phyloP scores from a whole-genome alignment of 1,139 yeast species.

The Diutina siamensis region DNA sequence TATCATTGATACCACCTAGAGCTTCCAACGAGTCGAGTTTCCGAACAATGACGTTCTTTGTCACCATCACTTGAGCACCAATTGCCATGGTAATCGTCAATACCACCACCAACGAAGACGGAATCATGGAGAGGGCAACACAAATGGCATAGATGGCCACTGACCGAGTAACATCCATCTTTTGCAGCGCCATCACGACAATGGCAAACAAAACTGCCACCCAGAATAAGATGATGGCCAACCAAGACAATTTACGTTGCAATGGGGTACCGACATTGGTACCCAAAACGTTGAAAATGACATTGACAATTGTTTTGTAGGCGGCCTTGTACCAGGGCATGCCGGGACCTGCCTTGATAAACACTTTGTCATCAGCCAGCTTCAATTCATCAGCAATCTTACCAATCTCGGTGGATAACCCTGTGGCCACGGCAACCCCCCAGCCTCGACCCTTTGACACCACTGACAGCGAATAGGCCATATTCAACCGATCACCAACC shows the following conservation, averaged over 20 bases:
- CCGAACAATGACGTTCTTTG: conserved; percentile 62
- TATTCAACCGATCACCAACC: conserved; percentile 66
- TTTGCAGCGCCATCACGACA: conserved; percentile 71
- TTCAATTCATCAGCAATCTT: conserved; percentile 56
- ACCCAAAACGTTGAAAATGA: conserved; percentile 55
- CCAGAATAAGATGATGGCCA: conserved; percentile 60
- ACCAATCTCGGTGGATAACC: conserved; percentile 67
- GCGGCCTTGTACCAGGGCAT: conserved; percentile 8
- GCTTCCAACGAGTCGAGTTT: conserved; percentile 73
- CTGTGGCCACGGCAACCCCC: conserved; percentile 59
- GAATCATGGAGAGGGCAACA: conserved; percentile 76
- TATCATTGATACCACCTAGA: conserved; percentile 68
- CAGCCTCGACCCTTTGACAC: conserved; percentile 71
- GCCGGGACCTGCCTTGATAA: conserved; percentile 7
- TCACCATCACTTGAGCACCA: conserved; percentile 72
- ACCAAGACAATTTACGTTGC: conserved; percentile 53
- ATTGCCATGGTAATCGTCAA: conserved; percentile 80
- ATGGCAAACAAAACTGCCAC: conserved; percentile 70
- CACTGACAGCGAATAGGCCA: conserved; percentile 62
- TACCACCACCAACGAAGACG: conserved; percentile 71
- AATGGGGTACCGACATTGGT: conserved; percentile 70
- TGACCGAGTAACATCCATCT: conserved; percentile 50
- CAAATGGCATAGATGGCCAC: conserved; percentile 83
- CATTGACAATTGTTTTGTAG: conserved; percentile 7
- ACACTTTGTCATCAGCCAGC: conserved; percentile 12